Percentiles rank a stretch among this genome's conserved stretches.
Conservation (phyloP, 2,329 filamentous ascomycete genomes). For the Colletotrichum cuscutae region DNA sequence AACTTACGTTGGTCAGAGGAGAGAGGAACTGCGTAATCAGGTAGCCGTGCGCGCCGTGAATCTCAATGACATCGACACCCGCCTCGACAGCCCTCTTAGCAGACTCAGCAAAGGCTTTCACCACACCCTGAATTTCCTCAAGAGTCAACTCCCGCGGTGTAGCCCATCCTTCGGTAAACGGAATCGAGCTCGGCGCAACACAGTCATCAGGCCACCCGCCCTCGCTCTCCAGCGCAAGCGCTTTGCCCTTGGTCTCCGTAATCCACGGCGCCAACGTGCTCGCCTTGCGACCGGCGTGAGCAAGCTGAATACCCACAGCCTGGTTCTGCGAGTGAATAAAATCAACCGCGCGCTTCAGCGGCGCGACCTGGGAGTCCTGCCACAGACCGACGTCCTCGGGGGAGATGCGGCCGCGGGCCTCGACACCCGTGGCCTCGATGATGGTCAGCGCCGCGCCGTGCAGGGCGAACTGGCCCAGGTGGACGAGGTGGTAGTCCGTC, state of each 20-base stretch:
- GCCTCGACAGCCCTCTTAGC: conserved; percentile 71
- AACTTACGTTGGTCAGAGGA: conserved; percentile 63
- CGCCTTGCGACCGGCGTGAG: conserved; percentile 80
- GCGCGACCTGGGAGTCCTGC: conserved; percentile 84
- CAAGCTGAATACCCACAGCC: conserved; percentile 83
- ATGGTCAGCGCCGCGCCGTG: conserved; percentile 80
- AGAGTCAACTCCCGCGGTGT: conserved; percentile 74
- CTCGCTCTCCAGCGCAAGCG: conserved; percentile 61
- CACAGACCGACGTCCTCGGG: conserved; percentile 84
- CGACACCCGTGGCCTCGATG: conserved; percentile 82
- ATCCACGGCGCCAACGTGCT: conserved; percentile 73
- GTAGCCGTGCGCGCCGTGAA: conserved; percentile 74
- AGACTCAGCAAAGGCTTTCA: conserved; percentile 69
- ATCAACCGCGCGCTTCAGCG: conserved; percentile 76
- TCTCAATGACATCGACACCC: conserved; percentile 82
- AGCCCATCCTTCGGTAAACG: conserved; percentile 71
- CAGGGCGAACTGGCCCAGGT: conserved; percentile 81
- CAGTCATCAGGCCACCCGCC: conserved; percentile 69
- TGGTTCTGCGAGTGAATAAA: conserved; percentile 84
- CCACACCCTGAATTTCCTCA: conserved; percentile 73
- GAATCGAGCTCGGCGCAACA: conserved; percentile 59
- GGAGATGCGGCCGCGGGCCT: conserved; percentile 82
- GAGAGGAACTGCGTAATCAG: conserved; percentile 74
- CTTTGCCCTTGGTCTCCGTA: conserved; percentile 57
- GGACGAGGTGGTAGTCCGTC: conserved; percentile 84